Percentiles rank a stretch among this genome's conserved stretches.
Conservation (phyloP, 2,329 filamentous ascomycete genomes). For the Aspergillus pseudoterreus region DNA sequence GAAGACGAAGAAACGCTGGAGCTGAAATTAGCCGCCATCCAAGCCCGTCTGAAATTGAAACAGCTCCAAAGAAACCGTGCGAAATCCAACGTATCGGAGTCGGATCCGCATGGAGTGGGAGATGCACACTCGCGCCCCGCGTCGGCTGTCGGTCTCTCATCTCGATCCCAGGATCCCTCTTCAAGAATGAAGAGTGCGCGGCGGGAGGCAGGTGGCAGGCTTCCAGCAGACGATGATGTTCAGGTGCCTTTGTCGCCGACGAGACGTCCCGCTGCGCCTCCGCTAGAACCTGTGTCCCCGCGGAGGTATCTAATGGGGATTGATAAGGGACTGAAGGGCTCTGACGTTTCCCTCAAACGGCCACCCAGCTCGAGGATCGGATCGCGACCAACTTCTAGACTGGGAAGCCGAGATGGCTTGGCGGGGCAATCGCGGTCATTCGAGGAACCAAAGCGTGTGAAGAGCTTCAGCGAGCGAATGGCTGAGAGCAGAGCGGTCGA, state of each 20-base stretch:
- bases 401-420: constrained; percentile 25
- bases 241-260: constrained; percentile 75
- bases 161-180: constrained; percentile 16
- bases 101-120: constrained; percentile 20
- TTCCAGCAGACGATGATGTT: constrained; percentile 39
- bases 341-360: constrained; percentile 79
- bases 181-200: constrained; percentile 14
- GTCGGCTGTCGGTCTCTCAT: constrained; percentile 23
- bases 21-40: constrained; percentile 80
- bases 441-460: constrained; percentile 33
- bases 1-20: constrained; percentile 88
- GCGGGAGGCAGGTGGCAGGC: constrained; percentile 12
- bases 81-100: constrained; percentile 20
- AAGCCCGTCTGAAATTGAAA: constrained; percentile 83
- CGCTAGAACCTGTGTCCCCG: constrained; percentile 65
- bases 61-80: constrained; percentile 64
- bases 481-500: constrained; percentile 59
- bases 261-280: constrained; percentile 44
- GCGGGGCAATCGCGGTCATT: constrained; percentile 19
- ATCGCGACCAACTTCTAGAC: constrained; percentile 29
- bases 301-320: constrained; percentile 79
- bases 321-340: constrained; percentile 77
- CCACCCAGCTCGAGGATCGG: constrained; percentile 41
- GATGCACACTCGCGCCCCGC: constrained; percentile 17
- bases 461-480: constrained; percentile 81